A percentile compares a stretch with the other conserved stretches of the same genome.
Evolutionary conservation across 2,329 filamentous ascomycete genomes (phyloP).

Genomic region (Pseudogymnoascus sp.): DNA sequence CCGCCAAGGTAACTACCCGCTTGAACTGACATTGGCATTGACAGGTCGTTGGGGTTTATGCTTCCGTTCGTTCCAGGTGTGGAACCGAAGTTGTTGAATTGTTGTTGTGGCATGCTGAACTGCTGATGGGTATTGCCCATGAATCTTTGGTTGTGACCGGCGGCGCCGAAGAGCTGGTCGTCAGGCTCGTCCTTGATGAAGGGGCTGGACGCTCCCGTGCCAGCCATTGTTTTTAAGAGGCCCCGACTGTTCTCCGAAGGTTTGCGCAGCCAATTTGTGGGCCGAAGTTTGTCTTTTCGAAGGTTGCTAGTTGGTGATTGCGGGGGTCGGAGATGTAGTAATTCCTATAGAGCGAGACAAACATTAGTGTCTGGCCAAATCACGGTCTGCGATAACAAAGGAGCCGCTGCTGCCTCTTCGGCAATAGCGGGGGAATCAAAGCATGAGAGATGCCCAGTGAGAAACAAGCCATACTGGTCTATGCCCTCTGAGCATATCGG

Average conservation of each 20-base stretch:
- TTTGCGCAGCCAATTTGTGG: slow-evolving; percentile 10
- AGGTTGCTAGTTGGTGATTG: slow-evolving; percentile 6
- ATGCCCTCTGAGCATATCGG: background rate
- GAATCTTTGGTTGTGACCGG: slow-evolving; percentile 23
- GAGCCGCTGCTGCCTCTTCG: background rate
- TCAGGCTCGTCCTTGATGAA: slow-evolving; percentile 64
- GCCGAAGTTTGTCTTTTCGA: slow-evolving; percentile 2
- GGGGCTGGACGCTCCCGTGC: slow-evolving; percentile 36
- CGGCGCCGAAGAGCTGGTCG: slow-evolving; percentile 46
- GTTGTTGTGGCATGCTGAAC: slow-evolving; percentile 39
- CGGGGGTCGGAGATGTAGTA: background rate
- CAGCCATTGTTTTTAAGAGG: slow-evolving; percentile 25
- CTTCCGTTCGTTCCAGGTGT: slow-evolving; percentile 36
- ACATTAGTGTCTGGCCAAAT: background rate
- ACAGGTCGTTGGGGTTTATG: slow-evolving; percentile 80
- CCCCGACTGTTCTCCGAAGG: background rate
- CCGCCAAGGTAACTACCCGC: slow-evolving; percentile 40
- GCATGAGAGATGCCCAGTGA: background rate
- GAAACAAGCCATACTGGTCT: background rate
- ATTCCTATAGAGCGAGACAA: background rate
- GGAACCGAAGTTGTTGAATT: slow-evolving; percentile 30
- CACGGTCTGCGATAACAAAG: background rate
- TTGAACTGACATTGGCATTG: slow-evolving; percentile 49
- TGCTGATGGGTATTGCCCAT: slow-evolving; percentile 25
- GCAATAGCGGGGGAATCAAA: background rate